Conservation (phyloP, 345 rosid species). For the Rhodamnia argentea region DNA sequence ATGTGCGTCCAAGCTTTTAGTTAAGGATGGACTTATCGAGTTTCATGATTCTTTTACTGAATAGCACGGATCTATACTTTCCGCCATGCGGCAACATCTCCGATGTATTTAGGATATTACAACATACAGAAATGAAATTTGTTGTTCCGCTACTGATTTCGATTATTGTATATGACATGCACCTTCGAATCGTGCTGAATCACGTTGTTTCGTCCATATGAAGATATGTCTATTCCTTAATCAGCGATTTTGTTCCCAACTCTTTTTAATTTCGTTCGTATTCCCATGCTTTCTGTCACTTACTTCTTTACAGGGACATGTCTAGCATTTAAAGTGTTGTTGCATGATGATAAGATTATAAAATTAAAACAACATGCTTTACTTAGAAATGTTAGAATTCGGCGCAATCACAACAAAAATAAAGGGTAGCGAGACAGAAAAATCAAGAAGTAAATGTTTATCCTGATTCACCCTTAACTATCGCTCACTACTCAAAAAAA, state of each 20-base stretch:
- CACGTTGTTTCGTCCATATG: not conserved
- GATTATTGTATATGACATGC: not conserved
- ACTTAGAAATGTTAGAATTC: not conserved
- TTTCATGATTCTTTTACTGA: not conserved
- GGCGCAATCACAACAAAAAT: no score
- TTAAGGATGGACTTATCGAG: not conserved
- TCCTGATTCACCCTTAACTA: no score
- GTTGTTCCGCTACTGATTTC: not conserved
- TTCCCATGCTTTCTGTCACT: not conserved
- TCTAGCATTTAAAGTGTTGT: not conserved
- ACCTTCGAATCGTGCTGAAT: not conserved
- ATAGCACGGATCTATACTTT: not conserved
- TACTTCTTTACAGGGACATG: not conserved
- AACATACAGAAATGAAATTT: not conserved
- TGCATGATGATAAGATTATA: not conserved
- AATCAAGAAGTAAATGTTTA: no score
- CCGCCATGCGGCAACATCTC: accelerated
- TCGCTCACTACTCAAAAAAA: not conserved
- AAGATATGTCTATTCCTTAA: not conserved
- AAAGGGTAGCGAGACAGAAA: no score
- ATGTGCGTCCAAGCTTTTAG: not conserved
- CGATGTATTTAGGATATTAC: not conserved
- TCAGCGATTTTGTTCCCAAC: not conserved
- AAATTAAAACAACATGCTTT: not conserved
- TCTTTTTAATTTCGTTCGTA: not conserved